Base-by-base conservation (phyloP, 352 stramenopile genomes). In the Globisporangium splendens region DNA sequence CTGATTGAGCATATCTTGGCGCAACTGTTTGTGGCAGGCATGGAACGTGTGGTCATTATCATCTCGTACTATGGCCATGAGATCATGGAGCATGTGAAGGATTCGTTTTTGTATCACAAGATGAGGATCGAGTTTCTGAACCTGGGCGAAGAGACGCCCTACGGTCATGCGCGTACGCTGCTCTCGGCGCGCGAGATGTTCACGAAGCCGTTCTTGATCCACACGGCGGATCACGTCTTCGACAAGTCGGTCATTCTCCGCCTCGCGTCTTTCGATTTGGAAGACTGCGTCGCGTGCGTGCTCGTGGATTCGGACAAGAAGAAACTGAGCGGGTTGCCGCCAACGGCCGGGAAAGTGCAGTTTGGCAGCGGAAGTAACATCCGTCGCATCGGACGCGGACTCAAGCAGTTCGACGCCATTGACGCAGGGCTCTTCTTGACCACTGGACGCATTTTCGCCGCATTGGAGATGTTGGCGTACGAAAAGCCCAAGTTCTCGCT, bases 81-180 rank as follows among this genome's bases (percentile, higher is more conserved):
- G 49, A 91, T 91, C 63, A 89, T 89, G 75, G 77, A 80, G 20
- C 79, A 90, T 46, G 74, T 94, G 10, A 89, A 91, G 58, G 62
- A 84, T 24, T 89, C 80, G 49, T 78, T 88, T 42, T 57, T 94
- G 41, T 91, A 78, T 59, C 50, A 76, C 41, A 89, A 90, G 59
- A 65, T 94, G 58, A 73, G 86, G 60, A 91, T 94, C 43, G 83
- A 91, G 65, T 94, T 92, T 56, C 49, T 94, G 28, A 91, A 94
- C 54, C 60, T 94, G n/a, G 83, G 83, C 38, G 72, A 89, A 56
- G 79, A 91, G 51, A 89, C 81, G 46, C 69, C 75, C 6, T 89
- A 91, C 57, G 79, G 80, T 15, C 77, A 91, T 56, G 76, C 85
- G 61, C 79, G 85, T 35, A 91, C 85, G 54, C 51, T 94, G 52